A percentile compares a stretch with the other conserved stretches of the same genome.
Conservation (phyloP, 495 filamentous ascomycete species). For the Penicillium paradoxum region DNA sequence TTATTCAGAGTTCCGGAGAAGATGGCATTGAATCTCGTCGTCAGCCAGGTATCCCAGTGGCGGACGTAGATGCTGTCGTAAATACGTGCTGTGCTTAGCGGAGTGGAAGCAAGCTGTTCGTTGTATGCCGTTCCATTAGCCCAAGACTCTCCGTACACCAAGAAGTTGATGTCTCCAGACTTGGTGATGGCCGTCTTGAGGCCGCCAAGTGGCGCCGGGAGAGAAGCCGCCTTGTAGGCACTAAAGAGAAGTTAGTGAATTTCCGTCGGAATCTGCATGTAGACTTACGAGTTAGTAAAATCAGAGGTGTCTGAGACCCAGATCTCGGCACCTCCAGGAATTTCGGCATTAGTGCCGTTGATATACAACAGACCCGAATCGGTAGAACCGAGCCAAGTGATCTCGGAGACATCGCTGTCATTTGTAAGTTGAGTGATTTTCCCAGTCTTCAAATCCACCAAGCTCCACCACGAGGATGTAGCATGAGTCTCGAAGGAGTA, state of each 20-base stretch:
- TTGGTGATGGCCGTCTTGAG: constrained; percentile 57
- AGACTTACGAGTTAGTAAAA: constrained; percentile 25
- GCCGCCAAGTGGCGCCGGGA: constrained; percentile 59
- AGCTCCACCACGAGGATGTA: constrained; percentile 27
- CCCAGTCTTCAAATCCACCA: constrained; percentile 38
- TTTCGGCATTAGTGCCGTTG: constrained; percentile 41
- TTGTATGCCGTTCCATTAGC: constrained; percentile 60
- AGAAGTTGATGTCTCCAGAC: constrained; percentile 53
- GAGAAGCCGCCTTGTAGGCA: constrained; percentile 51
- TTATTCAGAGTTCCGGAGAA: constrained; percentile 39
- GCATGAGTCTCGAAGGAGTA: constrained; percentile 44
- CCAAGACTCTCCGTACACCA: constrained; percentile 55
- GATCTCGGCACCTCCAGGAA: constrained; percentile 39
- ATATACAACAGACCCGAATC: constrained; percentile 43
- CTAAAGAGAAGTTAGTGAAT: constrained; percentile 1
- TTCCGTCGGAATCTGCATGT: background rate
- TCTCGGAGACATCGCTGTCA: constrained; percentile 41
- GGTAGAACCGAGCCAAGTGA: constrained; percentile 39
- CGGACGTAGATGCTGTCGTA: constrained; percentile 69
- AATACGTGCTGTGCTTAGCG: constrained; percentile 55
- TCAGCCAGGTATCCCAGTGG: constrained; percentile 71
- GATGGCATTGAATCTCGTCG: constrained; percentile 42
- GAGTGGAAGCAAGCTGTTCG: constrained; percentile 49
- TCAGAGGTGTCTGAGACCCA: constrained; percentile 33
- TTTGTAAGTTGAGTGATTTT: constrained; percentile 32